A percentile compares a stretch with the other conserved stretches of the same genome.
Evolutionary conservation across 75 land plant genomes (phyloP).

Genomic region (Cunninghamia lanceolata): DNA sequence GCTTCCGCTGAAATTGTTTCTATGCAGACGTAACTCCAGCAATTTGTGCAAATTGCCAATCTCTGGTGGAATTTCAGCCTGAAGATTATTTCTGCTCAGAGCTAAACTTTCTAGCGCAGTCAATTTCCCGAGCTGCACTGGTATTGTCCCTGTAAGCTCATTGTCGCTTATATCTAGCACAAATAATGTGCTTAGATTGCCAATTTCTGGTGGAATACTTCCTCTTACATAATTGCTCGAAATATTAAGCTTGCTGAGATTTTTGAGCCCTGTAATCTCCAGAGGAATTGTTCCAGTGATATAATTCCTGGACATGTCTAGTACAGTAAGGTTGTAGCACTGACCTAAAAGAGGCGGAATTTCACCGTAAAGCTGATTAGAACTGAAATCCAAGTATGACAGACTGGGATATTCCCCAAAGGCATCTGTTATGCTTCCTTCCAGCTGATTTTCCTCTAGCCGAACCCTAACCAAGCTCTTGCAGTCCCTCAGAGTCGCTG

Average conservation of each 20-base stretch:
- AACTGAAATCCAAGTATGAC: slow-evolving; percentile 23
- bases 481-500: slow-evolving; percentile 4
- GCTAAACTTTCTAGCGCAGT: slow-evolving; percentile 62
- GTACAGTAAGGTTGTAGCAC: slow-evolving; percentile 12
- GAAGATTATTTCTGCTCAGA: slow-evolving; percentile 60
- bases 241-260: slow-evolving; percentile 24
- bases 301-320: slow-evolving; percentile 20
- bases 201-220: slow-evolving; percentile 21
- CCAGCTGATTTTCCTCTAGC: slow-evolving; percentile 20
- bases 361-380: slow-evolving; percentile 27
- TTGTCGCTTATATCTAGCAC: slow-evolving; percentile 69
- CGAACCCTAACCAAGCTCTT: slow-evolving; percentile 17
- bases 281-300: slow-evolving; percentile 30
- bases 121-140: slow-evolving; percentile 57
- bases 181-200: slow-evolving; percentile 38
- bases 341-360: slow-evolving; percentile 24
- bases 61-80: slow-evolving; percentile 62
- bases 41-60: slow-evolving; percentile 37
- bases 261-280: slow-evolving; percentile 11
- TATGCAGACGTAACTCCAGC: slow-evolving; percentile 6
- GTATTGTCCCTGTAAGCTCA: slow-evolving; percentile 70
- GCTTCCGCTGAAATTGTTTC: slow-evolving; percentile 34
- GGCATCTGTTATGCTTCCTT: slow-evolving; percentile 24
- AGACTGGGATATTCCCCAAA: slow-evolving; percentile 29
- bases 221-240: slow-evolving; percentile 29